These are phyloP conservation scores for Hordeum marinum DNA, from an alignment of 176 grass and related monocot genomes.

Conservation along the genomic window DNA sequence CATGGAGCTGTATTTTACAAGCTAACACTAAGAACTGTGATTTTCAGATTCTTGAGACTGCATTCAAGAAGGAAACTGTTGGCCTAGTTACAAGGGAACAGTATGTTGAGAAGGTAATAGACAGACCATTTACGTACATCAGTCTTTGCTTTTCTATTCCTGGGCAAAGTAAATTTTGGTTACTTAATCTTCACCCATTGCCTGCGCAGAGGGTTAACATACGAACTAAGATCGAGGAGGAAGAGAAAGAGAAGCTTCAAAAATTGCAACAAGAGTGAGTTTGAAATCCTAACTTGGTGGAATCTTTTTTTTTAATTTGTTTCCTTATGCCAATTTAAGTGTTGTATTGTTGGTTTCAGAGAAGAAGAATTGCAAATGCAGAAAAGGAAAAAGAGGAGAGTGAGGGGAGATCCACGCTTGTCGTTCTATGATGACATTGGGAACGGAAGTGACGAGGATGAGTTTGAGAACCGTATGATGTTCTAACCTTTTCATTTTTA, in stretches of 20 bases:
- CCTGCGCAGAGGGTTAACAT: slow-evolving; percentile 79
- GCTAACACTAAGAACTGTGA: neutral
- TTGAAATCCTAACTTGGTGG: neutral
- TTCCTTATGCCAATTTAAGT: neutral
- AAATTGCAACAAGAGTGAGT: slow-evolving; percentile 87
- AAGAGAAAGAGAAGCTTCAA: slow-evolving; percentile 98
- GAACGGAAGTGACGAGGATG: slow-evolving; percentile 88
- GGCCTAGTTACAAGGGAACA: slow-evolving; percentile 97
- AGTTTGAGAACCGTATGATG: slow-evolving; percentile 62
- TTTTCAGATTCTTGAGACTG: slow-evolving; percentile 93
- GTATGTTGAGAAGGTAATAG: slow-evolving; percentile 96
- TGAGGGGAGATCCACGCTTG: slow-evolving; percentile 79
- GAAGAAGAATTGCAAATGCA: slow-evolving; percentile 91
- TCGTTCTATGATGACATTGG: slow-evolving; percentile 85
- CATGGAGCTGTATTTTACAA: neutral
- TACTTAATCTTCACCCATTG: slow-evolving; percentile 1
- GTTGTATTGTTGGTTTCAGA: slow-evolving; percentile 37
- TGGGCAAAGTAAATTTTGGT: neutral
- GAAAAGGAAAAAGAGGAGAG: slow-evolving; percentile 93
- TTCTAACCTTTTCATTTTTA: neutral
- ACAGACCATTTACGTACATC: neutral
- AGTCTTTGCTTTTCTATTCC: neutral
- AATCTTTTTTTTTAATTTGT: neutral
- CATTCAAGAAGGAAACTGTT: slow-evolving; percentile 98
- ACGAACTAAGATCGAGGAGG: slow-evolving; percentile 85